phyloP scores from a whole-genome alignment of 768 basidiomycete species.

The Amanita subjunquillea region DNA sequence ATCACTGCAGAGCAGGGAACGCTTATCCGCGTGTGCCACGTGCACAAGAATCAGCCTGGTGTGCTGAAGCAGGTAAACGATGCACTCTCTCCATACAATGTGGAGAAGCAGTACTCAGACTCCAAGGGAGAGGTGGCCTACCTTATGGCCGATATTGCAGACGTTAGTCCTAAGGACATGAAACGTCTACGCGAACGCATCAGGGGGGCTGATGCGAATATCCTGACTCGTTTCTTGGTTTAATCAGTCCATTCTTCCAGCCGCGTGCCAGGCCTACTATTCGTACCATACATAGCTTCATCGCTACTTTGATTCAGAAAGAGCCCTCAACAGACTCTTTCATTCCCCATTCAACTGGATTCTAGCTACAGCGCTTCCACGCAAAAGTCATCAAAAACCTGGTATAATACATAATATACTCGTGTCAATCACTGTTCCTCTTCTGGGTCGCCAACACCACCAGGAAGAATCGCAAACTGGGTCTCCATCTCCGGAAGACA shows the following conservation, averaged over 20 bases:
- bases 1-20: constrained; percentile 77
- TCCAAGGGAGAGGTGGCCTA: constrained; percentile 91
- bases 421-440: constrained; percentile 51
- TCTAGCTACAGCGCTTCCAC: constrained; percentile 13
- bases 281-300: constrained; percentile 16
- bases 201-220: constrained; percentile 72
- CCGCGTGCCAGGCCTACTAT: constrained; percentile 14
- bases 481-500: constrained; percentile 96
- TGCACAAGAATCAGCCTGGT: constrained; percentile 93
- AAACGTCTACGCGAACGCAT: constrained; percentile 71
- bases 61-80: constrained; percentile 94
- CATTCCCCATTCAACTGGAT: constrained; percentile 42
- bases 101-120: constrained; percentile 99
- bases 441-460: constrained; percentile 92
- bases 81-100: constrained; percentile 88
- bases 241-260: constrained; percentile 16
- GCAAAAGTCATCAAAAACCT: constrained; percentile 2
- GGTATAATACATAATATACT: constrained; percentile 3
- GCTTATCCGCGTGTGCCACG: constrained; percentile 86
- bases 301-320: constrained; percentile 12
- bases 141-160: constrained; percentile 93
- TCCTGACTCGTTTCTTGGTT: constrained; percentile 80
- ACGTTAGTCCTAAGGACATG: constrained; percentile 76
- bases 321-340: constrained; percentile 26
- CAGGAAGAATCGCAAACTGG: constrained; percentile 84